Evolutionary conservation across 495 filamentous ascomycete species (phyloP).

Genomic region (Penicillium cinerascens): DNA sequence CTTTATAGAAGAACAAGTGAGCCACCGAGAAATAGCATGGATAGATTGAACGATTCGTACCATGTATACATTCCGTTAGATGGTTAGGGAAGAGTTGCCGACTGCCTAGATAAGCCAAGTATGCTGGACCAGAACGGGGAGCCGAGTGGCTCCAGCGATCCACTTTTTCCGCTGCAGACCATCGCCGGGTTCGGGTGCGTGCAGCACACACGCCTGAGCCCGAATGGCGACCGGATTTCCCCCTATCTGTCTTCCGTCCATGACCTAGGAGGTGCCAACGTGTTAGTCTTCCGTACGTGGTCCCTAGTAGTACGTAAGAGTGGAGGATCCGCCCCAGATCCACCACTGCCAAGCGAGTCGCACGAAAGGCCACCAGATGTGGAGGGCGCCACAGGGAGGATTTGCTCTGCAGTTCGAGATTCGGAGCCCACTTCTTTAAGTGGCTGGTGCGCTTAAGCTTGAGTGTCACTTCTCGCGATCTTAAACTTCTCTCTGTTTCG

Average conservation of each 20-base stretch:
- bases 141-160: conserved; percentile 1
- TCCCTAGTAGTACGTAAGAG: neutral
- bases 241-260: no score
- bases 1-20: no score
- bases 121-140: no score
- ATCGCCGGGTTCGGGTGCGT: conserved; percentile 11
- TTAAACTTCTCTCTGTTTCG: conserved; percentile 12
- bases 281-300: no score
- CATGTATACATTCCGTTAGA: no score
- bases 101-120: no score
- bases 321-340: neutral
- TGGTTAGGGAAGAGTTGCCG: no score
- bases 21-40: no score
- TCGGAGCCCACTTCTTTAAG: conserved; percentile 2
- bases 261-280: no score
- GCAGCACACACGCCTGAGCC: conserved; percentile 1
- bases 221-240: no score
- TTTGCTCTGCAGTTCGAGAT: conserved; percentile 2
- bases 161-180: conserved; percentile 10
- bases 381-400: conserved; percentile 1
- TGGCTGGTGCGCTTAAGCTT: conserved; percentile 23
- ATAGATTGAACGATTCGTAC: no score
- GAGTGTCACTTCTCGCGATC: conserved; percentile 8
- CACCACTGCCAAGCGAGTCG: neutral
- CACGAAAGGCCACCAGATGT: neutral